A percentile compares a stretch with the other conserved stretches of the same genome.
phyloP scores from a whole-genome alignment of 495 filamentous ascomycete species.

The Thozetella sp. region DNA sequence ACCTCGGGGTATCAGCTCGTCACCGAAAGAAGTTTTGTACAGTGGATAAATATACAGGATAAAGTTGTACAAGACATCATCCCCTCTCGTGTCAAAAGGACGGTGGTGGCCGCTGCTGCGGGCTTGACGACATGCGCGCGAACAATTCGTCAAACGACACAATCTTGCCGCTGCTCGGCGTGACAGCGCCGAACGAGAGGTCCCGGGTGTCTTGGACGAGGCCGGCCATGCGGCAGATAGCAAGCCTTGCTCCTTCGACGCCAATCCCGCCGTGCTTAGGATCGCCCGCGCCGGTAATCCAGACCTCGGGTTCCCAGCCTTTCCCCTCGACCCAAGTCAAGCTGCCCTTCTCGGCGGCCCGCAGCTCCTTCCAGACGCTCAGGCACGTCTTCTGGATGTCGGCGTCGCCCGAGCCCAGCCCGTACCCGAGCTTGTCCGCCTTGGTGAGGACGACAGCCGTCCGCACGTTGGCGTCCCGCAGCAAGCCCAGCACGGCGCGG shows the following conservation, averaged over 20 bases:
- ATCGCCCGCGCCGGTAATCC: constrained; percentile 47
- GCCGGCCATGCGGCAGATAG: constrained; percentile 40
- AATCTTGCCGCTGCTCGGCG: constrained; percentile 12
- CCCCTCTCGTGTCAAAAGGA: not conserved
- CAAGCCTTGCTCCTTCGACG: constrained; percentile 34
- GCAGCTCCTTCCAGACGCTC: constrained; percentile 34
- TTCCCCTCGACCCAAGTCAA: constrained; percentile 26
- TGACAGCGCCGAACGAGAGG: not conserved
- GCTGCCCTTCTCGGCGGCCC: constrained; percentile 28
- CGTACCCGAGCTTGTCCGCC: constrained; percentile 57
- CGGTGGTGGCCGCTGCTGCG: not conserved
- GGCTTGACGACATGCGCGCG: not conserved
- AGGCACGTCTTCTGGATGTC: constrained; percentile 32
- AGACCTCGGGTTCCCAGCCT: constrained; percentile 49
- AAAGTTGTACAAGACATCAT: not conserved
- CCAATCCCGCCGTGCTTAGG: constrained; percentile 19
- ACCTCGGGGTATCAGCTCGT: not conserved
- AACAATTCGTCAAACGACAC: constrained; percentile 30
- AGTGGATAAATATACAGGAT: not conserved
- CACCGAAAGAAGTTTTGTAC: not conserved
- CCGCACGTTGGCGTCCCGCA: constrained; percentile 63
- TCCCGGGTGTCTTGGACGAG: constrained; percentile 25
- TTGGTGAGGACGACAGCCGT: constrained; percentile 87
- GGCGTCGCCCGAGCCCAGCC: not conserved
- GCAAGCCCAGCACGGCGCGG: constrained; percentile 60